Evolutionary conservation across 2,329 filamentous ascomycete genomes (phyloP).

Genomic region (Trichoderma asperellum): DNA sequence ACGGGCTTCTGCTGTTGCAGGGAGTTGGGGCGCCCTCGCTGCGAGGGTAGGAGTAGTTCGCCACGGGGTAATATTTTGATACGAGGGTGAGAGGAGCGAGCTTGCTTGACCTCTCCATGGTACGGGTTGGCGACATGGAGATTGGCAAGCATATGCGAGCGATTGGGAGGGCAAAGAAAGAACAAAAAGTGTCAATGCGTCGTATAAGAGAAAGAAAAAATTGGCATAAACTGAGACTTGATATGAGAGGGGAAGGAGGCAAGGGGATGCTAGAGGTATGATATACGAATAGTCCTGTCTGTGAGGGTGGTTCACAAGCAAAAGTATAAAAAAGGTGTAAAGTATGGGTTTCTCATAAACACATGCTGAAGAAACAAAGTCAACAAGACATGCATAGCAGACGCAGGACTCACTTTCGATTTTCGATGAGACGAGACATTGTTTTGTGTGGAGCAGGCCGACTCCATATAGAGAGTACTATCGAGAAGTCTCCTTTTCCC

Average conservation of each 20-base stretch:
- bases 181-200: background rate
- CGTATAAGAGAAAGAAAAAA: background rate
- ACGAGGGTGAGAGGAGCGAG: constrained; percentile 46
- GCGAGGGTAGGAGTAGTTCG: constrained; percentile 49
- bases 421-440: constrained; percentile 20
- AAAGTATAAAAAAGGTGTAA: background rate
- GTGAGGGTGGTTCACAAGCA: background rate
- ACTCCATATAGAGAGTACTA: background rate
- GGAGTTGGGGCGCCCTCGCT: constrained; percentile 33
- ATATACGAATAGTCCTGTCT: constrained; percentile 17
- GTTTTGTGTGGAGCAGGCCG: background rate
- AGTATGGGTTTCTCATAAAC: background rate
- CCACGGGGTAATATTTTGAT: constrained; percentile 46
- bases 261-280: constrained; percentile 4
- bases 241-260: background rate
- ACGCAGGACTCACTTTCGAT: background rate
- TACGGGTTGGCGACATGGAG: constrained; percentile 16
- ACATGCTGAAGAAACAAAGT: background rate
- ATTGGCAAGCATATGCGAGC: background rate
- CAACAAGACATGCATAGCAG: constrained; percentile 22
- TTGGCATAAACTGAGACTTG: constrained; percentile 1
- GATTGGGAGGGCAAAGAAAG: too few species aligned
- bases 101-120: constrained; percentile 45
- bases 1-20: constrained; percentile 9
- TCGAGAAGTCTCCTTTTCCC: background rate